These are phyloP conservation scores for Xylaria arbuscula DNA, from an alignment of 2,329 filamentous ascomycete genomes.

Conservation along the genomic window DNA sequence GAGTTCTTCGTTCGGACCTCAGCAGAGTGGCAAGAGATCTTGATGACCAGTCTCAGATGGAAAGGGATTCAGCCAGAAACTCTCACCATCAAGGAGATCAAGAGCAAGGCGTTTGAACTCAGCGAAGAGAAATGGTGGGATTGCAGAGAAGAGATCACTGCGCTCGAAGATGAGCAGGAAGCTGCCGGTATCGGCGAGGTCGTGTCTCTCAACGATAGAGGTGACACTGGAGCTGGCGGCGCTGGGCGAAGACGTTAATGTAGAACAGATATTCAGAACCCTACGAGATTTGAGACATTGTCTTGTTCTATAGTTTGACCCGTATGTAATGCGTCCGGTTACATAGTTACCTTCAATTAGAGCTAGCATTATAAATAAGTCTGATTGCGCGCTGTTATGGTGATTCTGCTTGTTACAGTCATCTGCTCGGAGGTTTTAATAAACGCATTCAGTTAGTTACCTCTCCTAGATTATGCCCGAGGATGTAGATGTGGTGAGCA, in stretches of 20 bases:
- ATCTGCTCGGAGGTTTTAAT: no score
- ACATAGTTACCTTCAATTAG: no score
- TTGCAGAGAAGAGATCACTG: slow-evolving; percentile 90
- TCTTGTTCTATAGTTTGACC: no score
- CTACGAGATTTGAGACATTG: background rate
- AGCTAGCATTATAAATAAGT: no score
- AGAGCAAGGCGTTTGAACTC: slow-evolving; percentile 87
- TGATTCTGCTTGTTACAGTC: no score
- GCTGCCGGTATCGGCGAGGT: slow-evolving; percentile 95
- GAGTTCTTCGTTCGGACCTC: slow-evolving; percentile 93
- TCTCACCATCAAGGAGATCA: slow-evolving; percentile 87
- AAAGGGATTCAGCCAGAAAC: slow-evolving; percentile 74
- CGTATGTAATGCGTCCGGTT: no score
- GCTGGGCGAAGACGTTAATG: slow-evolving; percentile 50
- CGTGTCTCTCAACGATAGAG: slow-evolving; percentile 83
- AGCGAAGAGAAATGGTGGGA: slow-evolving; percentile 99
- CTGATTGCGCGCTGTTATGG: no score
- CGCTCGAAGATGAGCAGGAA: slow-evolving; percentile 94
- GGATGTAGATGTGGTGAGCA: no score
- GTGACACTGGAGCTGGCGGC: slow-evolving; percentile 64
- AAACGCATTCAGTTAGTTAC: no score
- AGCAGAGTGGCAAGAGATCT: slow-evolving; percentile 87
- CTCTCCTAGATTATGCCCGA: no score
- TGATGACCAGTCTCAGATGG: slow-evolving; percentile 79
- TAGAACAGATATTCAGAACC: background rate